Base-by-base conservation (phyloP, 2,329 filamentous ascomycete genomes). In the Clonostachys chloroleuca region DNA sequence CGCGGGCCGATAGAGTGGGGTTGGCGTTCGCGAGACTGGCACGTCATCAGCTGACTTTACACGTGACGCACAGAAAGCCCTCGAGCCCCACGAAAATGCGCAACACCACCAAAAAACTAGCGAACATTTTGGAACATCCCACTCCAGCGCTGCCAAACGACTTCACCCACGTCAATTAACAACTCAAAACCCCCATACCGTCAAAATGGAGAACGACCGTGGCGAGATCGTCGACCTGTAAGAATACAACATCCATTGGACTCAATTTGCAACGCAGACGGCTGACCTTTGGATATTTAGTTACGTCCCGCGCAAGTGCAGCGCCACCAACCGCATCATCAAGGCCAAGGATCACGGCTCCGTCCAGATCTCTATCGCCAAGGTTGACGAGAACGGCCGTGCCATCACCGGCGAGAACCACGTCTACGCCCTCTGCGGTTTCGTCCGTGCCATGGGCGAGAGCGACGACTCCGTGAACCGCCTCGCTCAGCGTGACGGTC, bases 291-390 rank as follows among this genome's bases (percentile, higher is more conserved):
- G 39, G 39, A 36, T 47, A 39, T 57, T 55, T 69, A 95, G 90
- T 74, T 95, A 95, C 86, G 89, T 96, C 82, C 91, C 91, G 73
- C 90, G 92, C 83, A 97, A 96, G 83, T 97, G 92, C 89, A 90
- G 84, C 75, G 92, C 92, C 65, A 96, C 92, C 75, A 95, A 95
- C 89, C 90, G 94, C 79, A 96, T 97, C 83, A 97, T 99, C 86
- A 96, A 96, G 83, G 91, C 94, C 81, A 96, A 97, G 82, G 94
- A 99, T 80, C 94, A 99, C 84, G 92, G 90, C 65, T 95, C 89
- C 55, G 94, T 97, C 64, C 94, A 99, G 78, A 90, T 99, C 75
- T 89, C 87, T 64, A 81, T 99, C 70, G 92, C 87, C 75, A 97
- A 96, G 82, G 94, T 99, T 65, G 92, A 97, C 75, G 94, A 99